These are phyloP conservation scores for Plenodomus tracheiphilus DNA, from an alignment of 2,329 filamentous ascomycete genomes.

Conservation along the genomic window DNA sequence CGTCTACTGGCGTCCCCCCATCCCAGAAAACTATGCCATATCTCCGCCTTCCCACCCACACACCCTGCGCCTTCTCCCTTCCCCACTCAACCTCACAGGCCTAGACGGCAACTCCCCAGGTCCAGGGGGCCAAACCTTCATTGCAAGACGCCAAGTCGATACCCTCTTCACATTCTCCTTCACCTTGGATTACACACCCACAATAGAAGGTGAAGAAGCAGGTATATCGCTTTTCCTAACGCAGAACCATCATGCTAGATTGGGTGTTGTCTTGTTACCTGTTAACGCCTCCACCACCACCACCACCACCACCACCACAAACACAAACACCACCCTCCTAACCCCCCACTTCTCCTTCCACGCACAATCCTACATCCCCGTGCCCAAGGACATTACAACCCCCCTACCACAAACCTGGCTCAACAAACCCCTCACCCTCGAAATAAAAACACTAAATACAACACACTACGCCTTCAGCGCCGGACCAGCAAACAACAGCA, in stretches of 20 bases:
- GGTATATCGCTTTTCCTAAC: conserved; percentile 59
- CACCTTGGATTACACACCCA: conserved; percentile 51
- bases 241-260: conserved; percentile 54
- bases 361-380: conserved; percentile 47
- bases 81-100: conserved; percentile 58
- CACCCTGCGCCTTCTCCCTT: conserved; percentile 54
- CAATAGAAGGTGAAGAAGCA: conserved; percentile 51
- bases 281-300: too few species aligned
- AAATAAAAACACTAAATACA: conserved; percentile 50
- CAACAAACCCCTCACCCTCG: conserved; percentile 40
- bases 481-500: conserved; percentile 21
- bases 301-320: conserved; percentile 7
- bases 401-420: conserved; percentile 49
- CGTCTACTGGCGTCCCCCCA: conserved; percentile 58
- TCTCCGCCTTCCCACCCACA: conserved; percentile 51
- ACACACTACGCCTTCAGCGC: conserved; percentile 50
- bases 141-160: conserved; percentile 57
- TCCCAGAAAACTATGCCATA: conserved; percentile 50
- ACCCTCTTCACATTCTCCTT: conserved; percentile 58
- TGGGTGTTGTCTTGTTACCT: conserved; percentile 45
- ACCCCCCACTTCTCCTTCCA: conserved; percentile 51
- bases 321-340: conserved; percentile 7
- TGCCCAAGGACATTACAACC: conserved; percentile 43
- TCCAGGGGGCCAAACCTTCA: conserved; percentile 53
- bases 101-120: conserved; percentile 54